phyloP scores from a whole-genome alignment of 2,329 filamentous ascomycete genomes.

The Orbilia blumenaviensis region DNA sequence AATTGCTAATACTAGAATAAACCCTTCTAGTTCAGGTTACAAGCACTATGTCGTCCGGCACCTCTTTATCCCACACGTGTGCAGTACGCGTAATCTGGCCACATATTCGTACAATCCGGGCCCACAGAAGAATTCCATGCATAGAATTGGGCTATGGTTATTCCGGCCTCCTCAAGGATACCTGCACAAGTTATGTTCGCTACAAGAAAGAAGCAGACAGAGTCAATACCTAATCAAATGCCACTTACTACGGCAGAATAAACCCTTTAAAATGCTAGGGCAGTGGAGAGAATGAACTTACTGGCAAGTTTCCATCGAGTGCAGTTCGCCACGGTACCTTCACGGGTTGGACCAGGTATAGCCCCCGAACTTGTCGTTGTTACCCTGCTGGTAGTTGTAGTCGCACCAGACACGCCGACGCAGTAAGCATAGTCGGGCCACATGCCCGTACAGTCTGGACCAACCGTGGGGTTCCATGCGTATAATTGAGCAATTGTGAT shows the following conservation, averaged over 20 bases:
- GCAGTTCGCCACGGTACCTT: slow-evolving; percentile 27
- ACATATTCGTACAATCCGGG: slow-evolving; percentile 52
- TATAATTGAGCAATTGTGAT: slow-evolving; percentile 36
- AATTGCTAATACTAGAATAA: not conserved
- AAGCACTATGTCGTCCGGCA: not conserved
- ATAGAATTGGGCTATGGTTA: slow-evolving; percentile 56
- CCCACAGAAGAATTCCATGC: slow-evolving; percentile 54
- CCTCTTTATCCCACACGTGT: slow-evolving; percentile 9
- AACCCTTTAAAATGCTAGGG: not conserved
- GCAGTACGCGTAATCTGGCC: slow-evolving; percentile 43
- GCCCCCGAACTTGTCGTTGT: slow-evolving; percentile 38
- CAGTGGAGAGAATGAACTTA: slow-evolving; percentile 2
- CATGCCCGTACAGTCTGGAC: slow-evolving; percentile 34
- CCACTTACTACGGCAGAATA: not conserved
- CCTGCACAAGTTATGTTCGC: slow-evolving; percentile 38
- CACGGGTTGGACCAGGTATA: slow-evolving; percentile 36
- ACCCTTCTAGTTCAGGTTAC: not conserved
- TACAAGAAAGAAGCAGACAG: not conserved
- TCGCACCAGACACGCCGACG: slow-evolving; percentile 27
- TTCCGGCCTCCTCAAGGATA: slow-evolving; percentile 38
- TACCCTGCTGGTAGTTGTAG: slow-evolving; percentile 20
- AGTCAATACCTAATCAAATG: slow-evolving; percentile 1
- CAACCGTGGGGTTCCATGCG: slow-evolving; percentile 40
- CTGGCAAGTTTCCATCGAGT: slow-evolving; percentile 40
- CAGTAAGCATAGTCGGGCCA: slow-evolving; percentile 41